These are phyloP conservation scores for Colletotrichum filicis DNA, from an alignment of 2,329 filamentous ascomycete genomes.

Conservation along the genomic window DNA sequence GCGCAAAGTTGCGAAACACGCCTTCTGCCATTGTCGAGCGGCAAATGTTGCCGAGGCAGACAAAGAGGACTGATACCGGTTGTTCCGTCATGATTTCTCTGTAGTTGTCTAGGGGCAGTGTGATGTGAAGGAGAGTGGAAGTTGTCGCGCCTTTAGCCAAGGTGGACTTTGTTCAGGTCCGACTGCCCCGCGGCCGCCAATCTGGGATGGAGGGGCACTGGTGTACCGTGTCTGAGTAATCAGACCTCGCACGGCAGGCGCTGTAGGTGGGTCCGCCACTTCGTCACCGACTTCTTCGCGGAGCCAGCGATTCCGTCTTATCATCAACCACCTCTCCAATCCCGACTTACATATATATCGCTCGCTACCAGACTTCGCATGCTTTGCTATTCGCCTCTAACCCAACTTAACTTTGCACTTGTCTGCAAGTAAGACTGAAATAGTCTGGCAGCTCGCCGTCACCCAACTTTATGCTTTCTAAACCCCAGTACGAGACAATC, in stretches of 20 bases:
- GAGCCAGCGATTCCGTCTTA: neutral
- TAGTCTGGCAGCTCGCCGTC: too few relatives aligned
- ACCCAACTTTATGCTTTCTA: too few relatives aligned
- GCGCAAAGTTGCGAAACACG: conserved; percentile 80
- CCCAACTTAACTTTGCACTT: too few relatives aligned
- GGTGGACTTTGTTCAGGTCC: conserved; percentile 2
- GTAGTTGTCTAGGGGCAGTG: neutral
- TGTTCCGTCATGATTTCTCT: conserved; percentile 49
- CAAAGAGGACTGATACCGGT: conserved; percentile 82
- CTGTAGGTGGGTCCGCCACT: neutral
- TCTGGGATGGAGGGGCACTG: conserved; percentile 16
- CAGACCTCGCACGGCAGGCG: neutral
- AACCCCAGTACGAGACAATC: too few relatives aligned
- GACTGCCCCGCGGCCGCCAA: conserved; percentile 25
- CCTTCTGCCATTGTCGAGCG: conserved; percentile 95
- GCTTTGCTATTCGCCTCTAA: too few relatives aligned
- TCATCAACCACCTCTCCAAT: neutral
- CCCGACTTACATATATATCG: neutral
- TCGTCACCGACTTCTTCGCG: neutral
- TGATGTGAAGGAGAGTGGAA: neutral
- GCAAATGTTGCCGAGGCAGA: conserved; percentile 97
- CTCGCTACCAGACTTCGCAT: neutral
- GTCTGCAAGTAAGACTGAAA: too few relatives aligned
- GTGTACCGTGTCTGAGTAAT: neutral
- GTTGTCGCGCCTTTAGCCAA: conserved; percentile 19